Base-by-base conservation (phyloP, 164 flowering plant species). In the Kalanchoe fedtschenkoi region DNA sequence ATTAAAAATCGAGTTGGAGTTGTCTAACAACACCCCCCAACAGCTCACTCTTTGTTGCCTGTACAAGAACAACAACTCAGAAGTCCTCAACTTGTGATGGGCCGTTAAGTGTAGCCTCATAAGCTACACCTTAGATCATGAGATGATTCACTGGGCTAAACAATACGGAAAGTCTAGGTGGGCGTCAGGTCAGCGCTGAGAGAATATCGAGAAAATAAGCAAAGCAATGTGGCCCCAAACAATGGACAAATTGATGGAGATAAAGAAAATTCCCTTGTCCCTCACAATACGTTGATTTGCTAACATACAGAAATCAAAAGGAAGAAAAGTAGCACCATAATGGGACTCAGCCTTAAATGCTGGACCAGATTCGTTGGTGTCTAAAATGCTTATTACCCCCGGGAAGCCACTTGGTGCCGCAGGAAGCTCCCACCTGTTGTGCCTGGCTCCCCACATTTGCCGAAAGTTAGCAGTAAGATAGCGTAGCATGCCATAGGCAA, bases 241-340 rank as follows among this genome's bases (percentile, higher is more conserved):
- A 26, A 51, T 15, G 11, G 56, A 22, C 56, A 51, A 51, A 5
- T 51, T 10, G 5, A 17, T 6, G 11, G 26, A 13, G 15, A 51
- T 28, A 6, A n/a, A 24, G 17, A 28, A 51, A 24, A 51, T 51
- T 51, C 56, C 17, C 30, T 1, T 24, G 56, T 32, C 14, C 28
- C 9, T 26, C 26, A 26, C 1, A 29, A 51, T 51, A 32, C 56
- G 13, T 51, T 29, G 56, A 51, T 26, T 26, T 24, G 56, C 56
- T 29, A 51, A 51, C 56, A 51, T 51, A 24, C 56, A 51, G 13
- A 26, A 24, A 51, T 51, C 56, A 51, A 51, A 51, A 51, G 56
- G n/a, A n/a, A 3, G 14, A 11, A 7, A 51, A 51, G 32, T 51
- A 51, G 56, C 56, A 51, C 56, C n/a, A n/a, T 51, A 51, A 51